Evolutionary conservation across 1,284 basidiomycete genomes (phyloP).

Genomic region (Sphagnurus paluster): DNA sequence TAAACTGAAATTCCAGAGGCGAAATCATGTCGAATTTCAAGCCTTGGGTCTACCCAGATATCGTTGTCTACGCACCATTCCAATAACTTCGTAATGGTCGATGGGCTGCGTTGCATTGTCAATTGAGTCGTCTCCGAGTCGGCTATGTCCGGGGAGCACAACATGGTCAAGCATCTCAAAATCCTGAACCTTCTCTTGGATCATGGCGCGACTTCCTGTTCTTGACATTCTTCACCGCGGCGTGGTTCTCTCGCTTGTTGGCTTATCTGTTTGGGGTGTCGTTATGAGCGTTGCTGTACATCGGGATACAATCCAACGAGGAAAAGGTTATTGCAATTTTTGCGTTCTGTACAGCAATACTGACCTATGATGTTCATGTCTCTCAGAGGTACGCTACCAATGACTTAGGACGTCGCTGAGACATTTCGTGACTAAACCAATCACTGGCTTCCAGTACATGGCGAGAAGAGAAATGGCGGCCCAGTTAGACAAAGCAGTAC

Average conservation of each 20-base stretch:
- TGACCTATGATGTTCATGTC: not conserved
- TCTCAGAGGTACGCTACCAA: slow-evolving; percentile 14
- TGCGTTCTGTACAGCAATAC: not conserved
- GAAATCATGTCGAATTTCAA: slow-evolving; percentile 36
- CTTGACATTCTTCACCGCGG: slow-evolving; percentile 40
- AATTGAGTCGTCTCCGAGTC: too few species aligned
- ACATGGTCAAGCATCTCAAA: slow-evolving; percentile 7
- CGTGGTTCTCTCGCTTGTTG: slow-evolving; percentile 38
- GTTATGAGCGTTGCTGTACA: slow-evolving; percentile 38
- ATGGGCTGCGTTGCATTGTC: too few species aligned
- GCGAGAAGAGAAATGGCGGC: slow-evolving; percentile 30
- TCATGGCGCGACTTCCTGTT: slow-evolving; percentile 27
- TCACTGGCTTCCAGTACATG: slow-evolving; percentile 28
- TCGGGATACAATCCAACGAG: slow-evolving; percentile 38
- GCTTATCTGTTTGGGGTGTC: slow-evolving; percentile 37
- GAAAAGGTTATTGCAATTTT: slow-evolving; percentile 34
- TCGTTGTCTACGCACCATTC: slow-evolving; percentile 47
- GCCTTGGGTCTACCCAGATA: slow-evolving; percentile 44
- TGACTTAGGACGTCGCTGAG: not conserved
- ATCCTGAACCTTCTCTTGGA: slow-evolving; percentile 3
- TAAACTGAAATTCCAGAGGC: slow-evolving; percentile 39
- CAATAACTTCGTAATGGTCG: slow-evolving; percentile 31
- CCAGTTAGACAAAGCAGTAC: slow-evolving; percentile 29
- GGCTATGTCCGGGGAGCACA: too few species aligned
- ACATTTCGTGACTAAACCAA: not conserved